A percentile compares a stretch with the other conserved stretches of the same genome.
These are phyloP conservation scores for Trichoderma gamsii DNA, from an alignment of 495 filamentous ascomycete genomes.

Conservation along the genomic window DNA sequence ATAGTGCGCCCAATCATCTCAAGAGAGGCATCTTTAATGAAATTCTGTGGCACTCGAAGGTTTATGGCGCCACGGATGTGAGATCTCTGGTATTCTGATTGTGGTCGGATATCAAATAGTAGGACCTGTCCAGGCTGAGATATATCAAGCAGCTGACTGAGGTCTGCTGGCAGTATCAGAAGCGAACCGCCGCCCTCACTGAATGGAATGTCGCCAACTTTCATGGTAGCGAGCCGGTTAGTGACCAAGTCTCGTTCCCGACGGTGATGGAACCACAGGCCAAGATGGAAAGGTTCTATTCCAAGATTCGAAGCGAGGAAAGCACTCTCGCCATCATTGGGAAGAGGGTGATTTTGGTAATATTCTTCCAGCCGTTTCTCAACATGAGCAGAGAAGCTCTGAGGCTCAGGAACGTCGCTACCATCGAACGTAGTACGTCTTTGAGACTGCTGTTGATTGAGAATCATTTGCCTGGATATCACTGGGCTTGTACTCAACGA, in stretches of 20 bases:
- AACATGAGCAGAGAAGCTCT: conserved; percentile 31
- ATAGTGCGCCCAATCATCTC: conserved; percentile 46
- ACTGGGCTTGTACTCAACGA: conserved; percentile 16
- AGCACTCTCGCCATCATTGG: conserved; percentile 32
- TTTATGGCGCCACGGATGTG: conserved; percentile 45
- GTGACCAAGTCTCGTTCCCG: conserved; percentile 35
- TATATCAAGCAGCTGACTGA: conserved; percentile 41
- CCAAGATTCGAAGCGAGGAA: conserved; percentile 38
- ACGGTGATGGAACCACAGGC: conserved; percentile 39
- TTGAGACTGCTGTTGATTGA: conserved; percentile 28
- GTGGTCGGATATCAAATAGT: conserved; percentile 40
- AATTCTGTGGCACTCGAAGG: conserved; percentile 38
- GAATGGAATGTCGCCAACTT: conserved; percentile 25
- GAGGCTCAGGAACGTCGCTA: conserved; percentile 26
- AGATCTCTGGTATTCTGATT: conserved; percentile 38
- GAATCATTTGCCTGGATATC: conserved; percentile 26
- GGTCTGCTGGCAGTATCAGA: conserved; percentile 44
- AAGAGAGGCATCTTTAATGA: conserved; percentile 35
- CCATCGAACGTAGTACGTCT: conserved; percentile 27
- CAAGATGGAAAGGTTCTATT: conserved; percentile 33
- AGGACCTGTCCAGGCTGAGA: conserved; percentile 38
- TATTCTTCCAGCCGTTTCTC: conserved; percentile 39
- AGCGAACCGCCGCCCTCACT: conserved; percentile 25
- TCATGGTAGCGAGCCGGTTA: conserved; percentile 34
- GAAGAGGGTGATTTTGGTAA: conserved; percentile 34